Percentiles rank a stretch among this genome's conserved stretches.
These are phyloP conservation scores for Solanum rostratum DNA, from an alignment of 257 asterid genomes.

Conservation along the genomic window DNA sequence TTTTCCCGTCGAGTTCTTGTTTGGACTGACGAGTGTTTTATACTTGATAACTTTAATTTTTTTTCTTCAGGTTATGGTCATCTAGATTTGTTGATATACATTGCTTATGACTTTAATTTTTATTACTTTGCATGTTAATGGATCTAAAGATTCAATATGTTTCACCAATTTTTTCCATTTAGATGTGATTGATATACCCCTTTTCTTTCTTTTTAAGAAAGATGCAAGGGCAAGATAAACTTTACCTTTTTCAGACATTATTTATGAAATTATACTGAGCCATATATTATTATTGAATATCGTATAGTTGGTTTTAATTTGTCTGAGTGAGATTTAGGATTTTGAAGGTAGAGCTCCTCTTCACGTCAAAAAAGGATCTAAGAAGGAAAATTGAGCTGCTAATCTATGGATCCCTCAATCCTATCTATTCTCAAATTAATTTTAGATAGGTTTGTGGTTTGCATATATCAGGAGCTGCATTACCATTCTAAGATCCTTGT, in stretches of 20 bases:
- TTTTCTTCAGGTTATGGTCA: background rate
- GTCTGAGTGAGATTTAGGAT: conserved; percentile 6
- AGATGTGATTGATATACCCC: background rate
- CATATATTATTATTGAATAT: no score
- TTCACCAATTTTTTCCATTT: no score
- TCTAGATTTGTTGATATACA: background rate
- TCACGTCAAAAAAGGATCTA: conserved; percentile 65
- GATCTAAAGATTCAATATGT: background rate
- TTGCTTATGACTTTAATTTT: background rate
- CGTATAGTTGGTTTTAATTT: background rate
- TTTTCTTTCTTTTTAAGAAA: no score
- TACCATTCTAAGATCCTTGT: conserved; percentile 37
- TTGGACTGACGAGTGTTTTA: no score
- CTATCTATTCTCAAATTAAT: conserved; percentile 11
- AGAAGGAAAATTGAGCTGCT: conserved; percentile 57
- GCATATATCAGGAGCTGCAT: conserved; percentile 66
- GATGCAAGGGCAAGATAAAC: no score
- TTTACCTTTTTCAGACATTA: no score
- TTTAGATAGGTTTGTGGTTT: conserved; percentile 50
- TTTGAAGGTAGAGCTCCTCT: conserved; percentile 66
- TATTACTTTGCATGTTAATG: background rate
- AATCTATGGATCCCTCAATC: conserved; percentile 68
- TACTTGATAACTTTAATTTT: no score
- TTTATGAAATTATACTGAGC: no score
- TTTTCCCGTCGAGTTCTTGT: no score